Evolutionary conservation across 176 grass and related monocot genomes (phyloP), one percentile per base, ranked within the genome.

Genomic region (Carex pumila): DNA sequence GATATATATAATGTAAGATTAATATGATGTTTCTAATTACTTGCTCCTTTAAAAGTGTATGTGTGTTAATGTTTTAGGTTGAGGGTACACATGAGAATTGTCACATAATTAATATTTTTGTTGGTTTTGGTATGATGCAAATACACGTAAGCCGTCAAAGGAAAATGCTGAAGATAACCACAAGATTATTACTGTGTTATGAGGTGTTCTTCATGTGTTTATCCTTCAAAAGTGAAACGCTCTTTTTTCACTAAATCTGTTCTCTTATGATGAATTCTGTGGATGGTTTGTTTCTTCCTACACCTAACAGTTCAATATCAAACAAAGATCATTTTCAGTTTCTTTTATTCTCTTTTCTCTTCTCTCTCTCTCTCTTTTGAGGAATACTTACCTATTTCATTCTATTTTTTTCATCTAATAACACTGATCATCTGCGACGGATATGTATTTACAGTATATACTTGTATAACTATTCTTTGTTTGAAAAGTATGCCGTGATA

Each of bases 221-320:
- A 74, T 52, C 11, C 53, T 31, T 75, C 71, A 30, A 75, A 69
- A 75, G 21, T 75, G 71, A 75, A 75, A 75, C 36, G 71, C 21
- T 75, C 71, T 8, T 54, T 31, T 75, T 74, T 52, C 47, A 75
- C 71, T 53, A 52, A 75, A 52, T 29, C 19, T 31, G 45, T 4
- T 13, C 19, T 29, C 11, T 53, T 30, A 7, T 53, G 12, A 75
- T 47, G 19, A 75, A 54, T 75, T 75, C 71, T 75, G 71, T 75
- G 71, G 47, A 45, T 54, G 53, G 45, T 75, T 52, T 54, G 71
- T 75, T 52, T 75, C 11, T 54, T 75, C 49, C 49, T 75, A 54
- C 11, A 75, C 71, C 71, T 54, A 75, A 4, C 47, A 30, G 30
- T 31, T 13, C 69, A 75, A 75, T 54, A 75, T 47, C 71, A 53